These are phyloP conservation scores for Prillingera fragicola DNA, from an alignment of 1,284 basidiomycete genomes.

Conservation along the genomic window DNA sequence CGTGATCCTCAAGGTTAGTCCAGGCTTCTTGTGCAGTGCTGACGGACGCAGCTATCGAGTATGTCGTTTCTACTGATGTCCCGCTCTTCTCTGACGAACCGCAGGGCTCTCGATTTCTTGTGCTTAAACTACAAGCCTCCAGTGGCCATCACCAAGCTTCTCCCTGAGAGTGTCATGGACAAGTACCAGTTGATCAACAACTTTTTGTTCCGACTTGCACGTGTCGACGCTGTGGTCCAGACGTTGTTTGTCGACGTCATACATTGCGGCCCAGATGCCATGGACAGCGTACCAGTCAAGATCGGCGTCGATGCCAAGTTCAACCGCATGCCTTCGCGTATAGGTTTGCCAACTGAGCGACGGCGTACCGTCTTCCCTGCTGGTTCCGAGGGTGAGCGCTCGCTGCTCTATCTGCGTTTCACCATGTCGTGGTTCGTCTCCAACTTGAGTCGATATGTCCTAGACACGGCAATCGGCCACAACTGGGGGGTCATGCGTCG, in stretches of 20 bases:
- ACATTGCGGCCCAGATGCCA: constrained; percentile 12
- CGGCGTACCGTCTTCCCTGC: constrained; percentile 57
- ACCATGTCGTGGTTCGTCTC: constrained; percentile 63
- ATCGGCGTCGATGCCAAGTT: constrained; percentile 24
- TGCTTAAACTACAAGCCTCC: constrained; percentile 81
- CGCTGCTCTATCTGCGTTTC: constrained; percentile 65
- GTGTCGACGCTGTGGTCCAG: constrained; percentile 67
- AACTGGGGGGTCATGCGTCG: constrained; percentile 66
- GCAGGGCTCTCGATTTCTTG: constrained; percentile 77
- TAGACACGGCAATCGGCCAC: constrained; percentile 67
- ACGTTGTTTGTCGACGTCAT: constrained; percentile 56
- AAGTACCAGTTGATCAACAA: constrained; percentile 79
- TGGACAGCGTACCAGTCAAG: constrained; percentile 14
- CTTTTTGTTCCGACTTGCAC: constrained; percentile 66
- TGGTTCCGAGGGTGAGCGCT: constrained; percentile 53
- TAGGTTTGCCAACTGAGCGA: constrained; percentile 6
- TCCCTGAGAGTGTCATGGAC: constrained; percentile 63
- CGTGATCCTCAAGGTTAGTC: constrained; percentile 56
- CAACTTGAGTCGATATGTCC: constrained; percentile 62
- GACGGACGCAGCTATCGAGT: constrained; percentile 57
- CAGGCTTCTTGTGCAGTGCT: neutral
- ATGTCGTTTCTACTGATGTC: constrained; percentile 47
- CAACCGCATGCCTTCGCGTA: constrained; percentile 3
- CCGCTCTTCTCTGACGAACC: no score
- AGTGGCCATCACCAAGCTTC: constrained; percentile 61